Evolutionary conservation across 2,329 filamentous ascomycete genomes (phyloP), one percentile per base, ranked within the genome.

Genomic region (Xylaria sp.): DNA sequence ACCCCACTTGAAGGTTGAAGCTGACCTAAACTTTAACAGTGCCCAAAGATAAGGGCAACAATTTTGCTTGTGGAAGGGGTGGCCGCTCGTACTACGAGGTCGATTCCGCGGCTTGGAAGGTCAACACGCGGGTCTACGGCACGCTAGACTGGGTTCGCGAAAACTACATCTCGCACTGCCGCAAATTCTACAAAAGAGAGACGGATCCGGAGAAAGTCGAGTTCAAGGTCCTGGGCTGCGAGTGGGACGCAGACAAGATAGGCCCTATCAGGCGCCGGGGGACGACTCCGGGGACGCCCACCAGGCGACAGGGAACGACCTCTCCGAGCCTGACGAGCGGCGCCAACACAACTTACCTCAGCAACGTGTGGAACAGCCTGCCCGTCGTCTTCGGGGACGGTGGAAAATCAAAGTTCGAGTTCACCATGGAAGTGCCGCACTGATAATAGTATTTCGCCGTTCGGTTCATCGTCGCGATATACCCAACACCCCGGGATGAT

Each of bases 191-290:
- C 24, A 68, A 62, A 53, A 66, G 66, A 2, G 69, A 74, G 38
- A 52, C 55, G 8, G 53, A 59, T 17, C 75, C 76, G 1, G 65
- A 68, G 18, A 60, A 61, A 6, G 76, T 78, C 44, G 61, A 70
- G 13, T 78, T 78, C 54, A 69, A 72, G 21, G 63, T 78, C 4
- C 44, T 78, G 37, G 73, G 70, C 1, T 78, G 74, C 55, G 72
- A 78, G 57, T 77, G 73, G 74, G 64, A 66, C 26, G 24, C 50
- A 1, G 59, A 60, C 44, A 56, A 60, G 40, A 39, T 61, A 8
- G 40, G 55, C 19, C 52, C 60, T 2, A 20, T 37, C 24, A 62
- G 62, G 44, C 60, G 34, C 17, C 52, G 48, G 40, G 58, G 44
- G 44, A 18, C 19, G 13, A 52, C 48, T 18, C 21, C 48, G 21